Conservation (phyloP, 257 asterid species). For the Pogostemon cablin region DNA sequence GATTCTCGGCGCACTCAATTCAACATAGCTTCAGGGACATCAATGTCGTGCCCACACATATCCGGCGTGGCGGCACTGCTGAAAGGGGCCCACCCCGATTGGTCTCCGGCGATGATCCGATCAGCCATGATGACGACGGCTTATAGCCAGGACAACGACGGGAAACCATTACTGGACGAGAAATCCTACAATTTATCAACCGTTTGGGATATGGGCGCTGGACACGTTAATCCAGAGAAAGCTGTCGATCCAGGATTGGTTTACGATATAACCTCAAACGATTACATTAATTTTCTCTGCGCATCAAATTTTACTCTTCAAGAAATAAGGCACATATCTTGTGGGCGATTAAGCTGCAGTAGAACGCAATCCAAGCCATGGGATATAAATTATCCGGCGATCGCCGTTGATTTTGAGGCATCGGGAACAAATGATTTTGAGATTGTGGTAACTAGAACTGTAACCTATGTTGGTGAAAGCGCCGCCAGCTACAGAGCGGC, state of each 20-base stretch:
- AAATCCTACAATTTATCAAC: conserved; percentile 49
- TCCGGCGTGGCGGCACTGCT: conserved; percentile 86
- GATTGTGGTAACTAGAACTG: conserved; percentile 51
- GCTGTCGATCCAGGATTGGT: conserved; percentile 85
- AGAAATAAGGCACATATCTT: conserved; percentile 49
- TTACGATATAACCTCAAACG: conserved; percentile 50
- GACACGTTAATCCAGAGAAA: conserved; percentile 74
- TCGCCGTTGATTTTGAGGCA: conserved; percentile 50
- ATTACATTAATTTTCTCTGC: conserved; percentile 71
- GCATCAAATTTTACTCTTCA: conserved; percentile 51
- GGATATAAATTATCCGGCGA: conserved; percentile 82
- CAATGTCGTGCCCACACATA: conserved; percentile 94
- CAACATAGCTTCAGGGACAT: conserved; percentile 77
- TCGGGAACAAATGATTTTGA: conserved; percentile 12
- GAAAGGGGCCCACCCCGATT: conserved; percentile 84
- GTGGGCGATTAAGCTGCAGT: conserved; percentile 42
- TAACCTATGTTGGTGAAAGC: conserved; percentile 53
- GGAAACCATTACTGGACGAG: conserved; percentile 66
- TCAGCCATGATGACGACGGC: conserved; percentile 94
- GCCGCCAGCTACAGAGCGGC: conserved; percentile 40
- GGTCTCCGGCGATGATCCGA: conserved; percentile 94
- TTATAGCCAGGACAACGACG: conserved; percentile 47
- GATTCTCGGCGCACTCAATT: conserved; percentile 66
- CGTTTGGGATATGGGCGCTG: conserved; percentile 73
- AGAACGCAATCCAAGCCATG: conserved; percentile 52